Conservation (phyloP, 768 basidiomycete genomes). For the Tephrocybe sp. region DNA sequence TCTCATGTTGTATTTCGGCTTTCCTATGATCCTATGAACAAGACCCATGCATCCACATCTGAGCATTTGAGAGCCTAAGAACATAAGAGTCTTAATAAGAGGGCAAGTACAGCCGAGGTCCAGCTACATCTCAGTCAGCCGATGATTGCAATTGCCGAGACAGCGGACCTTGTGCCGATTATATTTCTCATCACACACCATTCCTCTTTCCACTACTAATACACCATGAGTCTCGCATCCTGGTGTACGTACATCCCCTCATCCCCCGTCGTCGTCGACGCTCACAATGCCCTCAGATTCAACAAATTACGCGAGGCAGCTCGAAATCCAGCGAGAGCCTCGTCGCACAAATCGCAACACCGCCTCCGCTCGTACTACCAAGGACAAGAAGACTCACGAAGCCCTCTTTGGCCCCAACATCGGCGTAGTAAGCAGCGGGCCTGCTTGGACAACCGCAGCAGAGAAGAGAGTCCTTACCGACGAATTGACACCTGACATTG, state of each 20-base stretch:
- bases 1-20: slow-evolving; percentile 24
- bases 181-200: slow-evolving; percentile 1
- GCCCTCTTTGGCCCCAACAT: slow-evolving; percentile 92
- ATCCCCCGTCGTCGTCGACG: neutral
- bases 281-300: neutral
- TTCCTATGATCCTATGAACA: slow-evolving; percentile 25
- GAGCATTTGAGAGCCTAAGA: no score
- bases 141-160: slow-evolving; percentile 10
- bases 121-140: slow-evolving; percentile 11
- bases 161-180: slow-evolving; percentile 7
- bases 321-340: neutral
- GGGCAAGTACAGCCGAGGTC: neutral
- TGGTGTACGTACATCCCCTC: slow-evolving; percentile 32
- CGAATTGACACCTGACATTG: slow-evolving; percentile 76
- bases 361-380: slow-evolving; percentile 15
- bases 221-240: slow-evolving; percentile 24
- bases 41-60: slow-evolving; percentile 19
- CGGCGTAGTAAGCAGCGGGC: slow-evolving; percentile 66
- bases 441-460: slow-evolving; percentile 63
- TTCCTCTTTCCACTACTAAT: slow-evolving; percentile 1
- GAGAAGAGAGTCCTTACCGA: slow-evolving; percentile 67
- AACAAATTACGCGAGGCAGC: neutral
- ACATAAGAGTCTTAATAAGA: no score
- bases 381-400: slow-evolving; percentile 66
- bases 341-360: neutral